Evolutionary conservation across 345 rosid species (phyloP), one percentile per base, ranked within the genome.

Genomic region (Euclidium syriacum): DNA sequence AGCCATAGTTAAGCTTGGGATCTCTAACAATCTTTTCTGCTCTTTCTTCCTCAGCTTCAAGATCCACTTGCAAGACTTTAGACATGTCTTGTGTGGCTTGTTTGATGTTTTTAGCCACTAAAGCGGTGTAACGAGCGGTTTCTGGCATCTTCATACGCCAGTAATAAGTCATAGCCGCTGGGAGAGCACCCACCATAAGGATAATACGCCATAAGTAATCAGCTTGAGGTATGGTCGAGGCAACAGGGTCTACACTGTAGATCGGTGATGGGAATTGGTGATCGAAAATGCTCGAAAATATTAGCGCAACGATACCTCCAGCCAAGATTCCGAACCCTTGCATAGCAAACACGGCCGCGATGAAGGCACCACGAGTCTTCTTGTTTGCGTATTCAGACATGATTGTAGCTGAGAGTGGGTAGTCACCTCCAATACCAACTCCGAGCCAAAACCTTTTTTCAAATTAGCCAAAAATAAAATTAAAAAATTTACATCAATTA

Each of bases 381-480:
- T 81, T 82, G 70, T 75, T 82, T 4, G 87, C 87, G 16, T 79
- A 79, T 34, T 82, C 86, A 2, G 86, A 82, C 86, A 82, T 82
- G 53, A 82, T 82, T 0, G 86, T 79, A 10, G 86, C 84, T 1
- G 86, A 82, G 12, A 81, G 78, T 6, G 86, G 83, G 30, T 81
- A 81, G 51, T 79, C 86, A n/a, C 86, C 86, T 4, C 86, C 86
- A 22, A 81, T 77, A 41, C 86, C 86, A 29, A 81, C 74, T 14
- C 84, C 86, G n/a, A 81, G 84, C 86, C 86, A 81, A 70, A 81
- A 68, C 29, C 91, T 77, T 64, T 58, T 38, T 20, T 18, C 15
- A 47, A 22, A 34, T 10, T 23, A 11, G 11, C 29, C 58, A 36
- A 49, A 62, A 24, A 1, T 24, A 2, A 49, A 62, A 24, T 1